Evolutionary conservation across 116 monocot genomes (phyloP).

Genomic region (Zostera marina): DNA sequence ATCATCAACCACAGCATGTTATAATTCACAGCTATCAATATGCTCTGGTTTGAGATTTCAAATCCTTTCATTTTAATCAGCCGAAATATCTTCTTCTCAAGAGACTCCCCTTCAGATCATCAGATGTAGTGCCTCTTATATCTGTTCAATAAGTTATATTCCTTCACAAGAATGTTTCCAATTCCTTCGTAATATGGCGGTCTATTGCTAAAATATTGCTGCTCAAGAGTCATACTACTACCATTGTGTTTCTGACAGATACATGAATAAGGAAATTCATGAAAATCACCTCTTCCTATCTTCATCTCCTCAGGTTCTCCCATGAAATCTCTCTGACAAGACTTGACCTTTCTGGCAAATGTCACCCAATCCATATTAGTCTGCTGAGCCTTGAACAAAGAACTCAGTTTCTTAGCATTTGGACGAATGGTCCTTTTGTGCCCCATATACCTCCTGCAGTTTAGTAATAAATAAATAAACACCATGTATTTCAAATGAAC

Average conservation of each 20-base stretch:
- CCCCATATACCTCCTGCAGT: slow-evolving; percentile 73
- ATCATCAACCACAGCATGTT: neutral
- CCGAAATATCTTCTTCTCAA: neutral
- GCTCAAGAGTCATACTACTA: neutral
- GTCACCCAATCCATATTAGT: slow-evolving; percentile 40
- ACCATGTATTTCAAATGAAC: neutral
- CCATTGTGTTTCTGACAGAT: slow-evolving; percentile 28
- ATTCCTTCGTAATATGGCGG: neutral
- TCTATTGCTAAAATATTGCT: slow-evolving; percentile 1
- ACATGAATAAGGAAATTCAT: slow-evolving; percentile 81
- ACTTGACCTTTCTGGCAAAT: slow-evolving; percentile 49
- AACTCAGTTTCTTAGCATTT: slow-evolving; percentile 72
- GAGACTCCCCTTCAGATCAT: neutral
- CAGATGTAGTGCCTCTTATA: neutral
- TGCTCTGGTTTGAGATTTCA: neutral
- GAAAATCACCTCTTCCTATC: slow-evolving; percentile 70
- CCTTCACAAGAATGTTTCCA: neutral
- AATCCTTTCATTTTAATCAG: neutral
- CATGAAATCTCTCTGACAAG: slow-evolving; percentile 62
- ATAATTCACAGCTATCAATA: neutral
- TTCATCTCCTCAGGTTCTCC: slow-evolving; percentile 89
- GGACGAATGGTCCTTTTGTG: slow-evolving; percentile 90
- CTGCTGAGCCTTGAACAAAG: slow-evolving; percentile 34
- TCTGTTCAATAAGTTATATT: neutral
- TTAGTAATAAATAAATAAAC: neutral